Base-by-base conservation (phyloP, 2,329 filamentous ascomycete genomes). In the Pyrenophora seminiperda region DNA sequence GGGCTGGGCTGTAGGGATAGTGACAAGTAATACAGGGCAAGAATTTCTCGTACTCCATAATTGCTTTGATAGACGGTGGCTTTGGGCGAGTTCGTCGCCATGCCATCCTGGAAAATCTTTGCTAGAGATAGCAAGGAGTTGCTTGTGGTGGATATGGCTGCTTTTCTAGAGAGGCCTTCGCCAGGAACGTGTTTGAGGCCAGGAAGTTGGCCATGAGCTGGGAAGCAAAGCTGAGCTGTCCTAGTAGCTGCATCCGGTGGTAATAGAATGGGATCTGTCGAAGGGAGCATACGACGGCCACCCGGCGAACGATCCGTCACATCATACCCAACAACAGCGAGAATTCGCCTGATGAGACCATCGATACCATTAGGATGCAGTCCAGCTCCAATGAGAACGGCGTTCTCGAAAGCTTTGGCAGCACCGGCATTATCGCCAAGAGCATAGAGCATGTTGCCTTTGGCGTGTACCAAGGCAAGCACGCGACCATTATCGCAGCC, bases 371-470 rank as follows among this genome's bases (percentile, higher is more conserved):
- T 80, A 5, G 87, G 81, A 38, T 81, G 79, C 54, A 86, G 83
- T 1, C 91, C 92, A 20, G 89, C 83, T 50, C 91, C 92, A 56
- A 99, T 93, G 44, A 97, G 75, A 3, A 99, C 91, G 0, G 92
- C 93, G 71, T 97, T 91, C 71, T 99, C 94, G 62, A 99, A 99
- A 3, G 94, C 91, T 62, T 86, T 84, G 1, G 93, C 91, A 33
- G 94, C 94, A 32, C 81, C 84, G 31, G 81, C 79, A 57, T 94
- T 89, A 59, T 97, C 88, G 37, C 93, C 93, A 22, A 95, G 77
- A 19, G 90, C 86, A 73, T 99, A 99, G 1, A 97, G 80, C 88
- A 97, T 95, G 56, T 97, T 97, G n/a, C 93, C 94, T 73, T 97
- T 99, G 15, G 93, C 92, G 74, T 99, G 94, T 32, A 97, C 86